Evolutionary conservation across 1,284 basidiomycete species (phyloP).

Genomic region (Microbotryomycetes sp.): DNA sequence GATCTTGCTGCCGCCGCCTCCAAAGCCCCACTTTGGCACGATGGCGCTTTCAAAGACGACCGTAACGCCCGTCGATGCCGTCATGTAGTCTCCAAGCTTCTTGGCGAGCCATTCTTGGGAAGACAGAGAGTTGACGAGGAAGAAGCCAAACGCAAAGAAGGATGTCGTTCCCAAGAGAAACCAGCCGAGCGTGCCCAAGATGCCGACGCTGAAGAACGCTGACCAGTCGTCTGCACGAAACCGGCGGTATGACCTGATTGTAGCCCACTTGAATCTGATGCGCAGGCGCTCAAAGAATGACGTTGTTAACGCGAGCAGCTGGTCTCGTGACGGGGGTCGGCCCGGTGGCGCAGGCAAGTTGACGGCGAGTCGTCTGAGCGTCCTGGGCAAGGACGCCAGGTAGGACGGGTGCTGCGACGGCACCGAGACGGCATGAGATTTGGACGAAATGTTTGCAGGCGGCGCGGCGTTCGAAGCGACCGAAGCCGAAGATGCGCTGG

Average conservation of each 20-base stretch:
- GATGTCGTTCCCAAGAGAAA: constrained; percentile 93
- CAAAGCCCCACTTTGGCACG: constrained; percentile 75
- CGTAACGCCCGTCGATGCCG: constrained; percentile 83
- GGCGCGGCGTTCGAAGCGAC: background rate
- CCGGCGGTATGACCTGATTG: constrained; percentile 86
- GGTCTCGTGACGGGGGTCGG: constrained; percentile 62
- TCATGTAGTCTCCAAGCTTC: constrained; percentile 86
- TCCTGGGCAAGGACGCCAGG: constrained; percentile 23
- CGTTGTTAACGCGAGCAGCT: constrained; percentile 75
- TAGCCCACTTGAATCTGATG: constrained; percentile 97
- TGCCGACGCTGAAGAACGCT: constrained; percentile 82
- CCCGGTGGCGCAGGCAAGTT: constrained; percentile 14
- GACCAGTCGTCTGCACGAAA: constrained; percentile 97
- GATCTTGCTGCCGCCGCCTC: constrained; percentile 71
- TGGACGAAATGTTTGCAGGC: background rate
- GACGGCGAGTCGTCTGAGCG: constrained; percentile 20
- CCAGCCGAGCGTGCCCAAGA: constrained; percentile 91
- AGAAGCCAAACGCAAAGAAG: constrained; percentile 89
- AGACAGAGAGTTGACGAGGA: constrained; percentile 79
- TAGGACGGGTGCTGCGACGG: constrained; percentile 17
- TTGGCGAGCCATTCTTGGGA: constrained; percentile 86
- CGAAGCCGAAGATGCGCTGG: background rate
- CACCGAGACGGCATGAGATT: background rate
- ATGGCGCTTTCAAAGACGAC: constrained; percentile 97
- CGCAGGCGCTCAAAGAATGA: constrained; percentile 82